Evolutionary conservation across 2,329 filamentous ascomycete genomes (phyloP).

Genomic region (Mycosphaerella sp.): DNA sequence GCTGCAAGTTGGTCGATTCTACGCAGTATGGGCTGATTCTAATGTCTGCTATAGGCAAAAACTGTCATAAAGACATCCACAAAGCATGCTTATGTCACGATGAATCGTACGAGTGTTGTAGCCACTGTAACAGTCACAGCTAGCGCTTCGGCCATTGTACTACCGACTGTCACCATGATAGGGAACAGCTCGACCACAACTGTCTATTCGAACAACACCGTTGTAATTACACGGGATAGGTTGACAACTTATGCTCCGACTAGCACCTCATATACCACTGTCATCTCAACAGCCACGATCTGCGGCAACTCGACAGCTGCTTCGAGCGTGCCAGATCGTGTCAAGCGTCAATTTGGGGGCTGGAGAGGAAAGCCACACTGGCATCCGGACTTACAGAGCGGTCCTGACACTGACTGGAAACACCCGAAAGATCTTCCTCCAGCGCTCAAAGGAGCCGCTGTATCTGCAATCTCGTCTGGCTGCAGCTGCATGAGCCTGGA

Average conservation of each 20-base stretch:
- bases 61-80: neutral
- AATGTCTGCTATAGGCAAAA: neutral
- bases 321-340: neutral
- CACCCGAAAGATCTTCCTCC: conserved; percentile 1
- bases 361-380: conserved; percentile 3
- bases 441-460: neutral
- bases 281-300: conserved; percentile 5
- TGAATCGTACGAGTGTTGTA: neutral
- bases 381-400: neutral
- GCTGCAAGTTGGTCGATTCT: neutral
- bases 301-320: conserved; percentile 2
- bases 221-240: neutral
- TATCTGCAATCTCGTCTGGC: conserved; percentile 1
- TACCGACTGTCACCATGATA: neutral
- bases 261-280: conserved; percentile 4
- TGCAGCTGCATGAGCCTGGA: conserved; percentile 9
- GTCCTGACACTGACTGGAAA: neutral
- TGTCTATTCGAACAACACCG: conserved; percentile 3
- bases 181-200: conserved; percentile 3
- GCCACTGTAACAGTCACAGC: neutral
- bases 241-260: neutral
- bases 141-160: neutral
- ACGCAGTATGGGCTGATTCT: too few relatives aligned
- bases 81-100: neutral
- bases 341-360: conserved; percentile 1